These are phyloP conservation scores for Aegilops bicornis DNA, from an alignment of 176 grass and related monocot genomes.

Conservation along the genomic window DNA sequence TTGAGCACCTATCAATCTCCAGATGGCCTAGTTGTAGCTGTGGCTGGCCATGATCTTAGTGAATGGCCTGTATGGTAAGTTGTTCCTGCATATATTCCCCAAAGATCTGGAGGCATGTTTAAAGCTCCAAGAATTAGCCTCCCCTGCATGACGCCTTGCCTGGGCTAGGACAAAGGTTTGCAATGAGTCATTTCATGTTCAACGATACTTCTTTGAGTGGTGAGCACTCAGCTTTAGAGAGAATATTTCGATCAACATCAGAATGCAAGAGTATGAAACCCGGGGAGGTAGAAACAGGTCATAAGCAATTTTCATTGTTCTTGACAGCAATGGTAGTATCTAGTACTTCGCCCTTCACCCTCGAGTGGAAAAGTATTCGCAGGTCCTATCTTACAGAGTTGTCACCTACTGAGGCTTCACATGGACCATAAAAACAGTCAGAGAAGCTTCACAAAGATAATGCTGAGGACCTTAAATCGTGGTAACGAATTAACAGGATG, in stretches of 20 bases:
- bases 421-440: not conserved
- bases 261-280: slow-evolving; percentile 43
- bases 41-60: slow-evolving; percentile 19
- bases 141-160: slow-evolving; percentile 75
- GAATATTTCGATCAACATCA: slow-evolving; percentile 70
- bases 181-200: slow-evolving; percentile 41
- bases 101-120: slow-evolving; percentile 53
- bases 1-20: slow-evolving; percentile 30
- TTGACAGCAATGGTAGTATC: slow-evolving; percentile 36
- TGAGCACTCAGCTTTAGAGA: slow-evolving; percentile 57
- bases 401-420: slow-evolving; percentile 7
- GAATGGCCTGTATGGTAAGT: slow-evolving; percentile 40
- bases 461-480: not conserved
- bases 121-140: slow-evolving; percentile 62
- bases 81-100: slow-evolving; percentile 64
- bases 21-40: slow-evolving; percentile 42
- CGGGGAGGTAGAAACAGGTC: slow-evolving; percentile 58
- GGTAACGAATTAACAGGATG: not conserved
- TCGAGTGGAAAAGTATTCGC: slow-evolving; percentile 17
- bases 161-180: slow-evolving; percentile 45
- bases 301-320: slow-evolving; percentile 30
- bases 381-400: slow-evolving; percentile 2
- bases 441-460: not conserved
- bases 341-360: slow-evolving; percentile 15
- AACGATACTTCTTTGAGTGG: slow-evolving; percentile 56